phyloP scores from a whole-genome alignment of 441 rosid genomes.

The Aquilaria agallochum region DNA sequence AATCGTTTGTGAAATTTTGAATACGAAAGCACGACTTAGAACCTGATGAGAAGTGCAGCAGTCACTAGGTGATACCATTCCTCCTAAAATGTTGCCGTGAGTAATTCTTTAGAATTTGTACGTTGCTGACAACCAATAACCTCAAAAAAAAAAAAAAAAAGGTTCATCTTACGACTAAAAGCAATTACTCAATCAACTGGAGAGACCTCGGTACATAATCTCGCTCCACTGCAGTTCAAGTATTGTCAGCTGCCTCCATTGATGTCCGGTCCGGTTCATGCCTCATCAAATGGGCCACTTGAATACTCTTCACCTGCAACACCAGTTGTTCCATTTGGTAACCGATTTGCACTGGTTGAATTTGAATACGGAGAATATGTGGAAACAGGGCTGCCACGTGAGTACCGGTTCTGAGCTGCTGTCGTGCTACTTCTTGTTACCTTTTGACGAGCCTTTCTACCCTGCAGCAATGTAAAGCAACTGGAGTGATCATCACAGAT shows the following conservation, averaged over 20 bases:
- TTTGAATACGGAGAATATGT: slow-evolving; percentile 48
- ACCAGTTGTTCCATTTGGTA: slow-evolving; percentile 56
- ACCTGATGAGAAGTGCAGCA: too few relatives aligned
- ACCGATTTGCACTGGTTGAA: slow-evolving; percentile 44
- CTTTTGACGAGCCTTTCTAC: slow-evolving; percentile 87
- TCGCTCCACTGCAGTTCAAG: slow-evolving; percentile 2
- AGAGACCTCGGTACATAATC: too few relatives aligned
- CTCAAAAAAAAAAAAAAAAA: too few relatives aligned
- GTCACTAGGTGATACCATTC: too few relatives aligned
- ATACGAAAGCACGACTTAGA: too few relatives aligned
- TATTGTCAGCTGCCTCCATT: slow-evolving; percentile 14
- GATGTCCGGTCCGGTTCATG: slow-evolving; percentile 25
- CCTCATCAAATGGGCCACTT: slow-evolving; percentile 50
- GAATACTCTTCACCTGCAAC: slow-evolving; percentile 53
- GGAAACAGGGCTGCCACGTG: slow-evolving; percentile 64
- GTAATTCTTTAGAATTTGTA: too few relatives aligned
- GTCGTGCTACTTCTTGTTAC: slow-evolving; percentile 78
- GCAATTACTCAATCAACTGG: too few relatives aligned
- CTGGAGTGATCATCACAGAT: not conserved
- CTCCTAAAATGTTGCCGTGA: too few relatives aligned
- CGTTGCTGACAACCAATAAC: too few relatives aligned
- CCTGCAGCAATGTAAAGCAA: slow-evolving; percentile 34
- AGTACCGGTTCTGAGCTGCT: slow-evolving; percentile 67
- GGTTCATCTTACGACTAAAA: too few relatives aligned
- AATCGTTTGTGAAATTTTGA: too few relatives aligned